phyloP scores from a whole-genome alignment of 1,139 yeast genomes.

The Geotrichum aggregatum region DNA sequence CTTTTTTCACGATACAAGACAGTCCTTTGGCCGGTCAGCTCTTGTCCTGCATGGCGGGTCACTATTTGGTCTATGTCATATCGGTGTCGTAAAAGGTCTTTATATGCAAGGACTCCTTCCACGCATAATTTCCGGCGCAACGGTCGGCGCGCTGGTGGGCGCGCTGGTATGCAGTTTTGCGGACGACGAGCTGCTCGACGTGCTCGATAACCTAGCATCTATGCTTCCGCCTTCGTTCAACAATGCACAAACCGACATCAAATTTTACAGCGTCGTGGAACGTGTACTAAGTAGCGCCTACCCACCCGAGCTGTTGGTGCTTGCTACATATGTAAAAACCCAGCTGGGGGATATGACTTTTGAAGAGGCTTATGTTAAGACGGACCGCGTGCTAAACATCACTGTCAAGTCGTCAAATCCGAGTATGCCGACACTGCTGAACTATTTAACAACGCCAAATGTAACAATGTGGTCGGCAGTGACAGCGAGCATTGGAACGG shows the following conservation, averaged over 20 bases:
- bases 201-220: slow-evolving; percentile 42
- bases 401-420: slow-evolving; percentile 62
- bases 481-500: slow-evolving; percentile 64
- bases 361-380: slow-evolving; percentile 81
- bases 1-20: slow-evolving; percentile 85
- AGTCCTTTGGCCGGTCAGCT: slow-evolving; percentile 87
- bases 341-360: slow-evolving; percentile 83
- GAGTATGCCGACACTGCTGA: slow-evolving; percentile 63
- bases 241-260: slow-evolving; percentile 28
- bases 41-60: slow-evolving; percentile 91
- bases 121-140: slow-evolving; percentile 83
- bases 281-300: slow-evolving; percentile 58
- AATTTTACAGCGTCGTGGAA: slow-evolving; percentile 34
- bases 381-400: slow-evolving; percentile 75
- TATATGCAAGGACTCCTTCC: slow-evolving; percentile 73
- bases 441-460: slow-evolving; percentile 88
- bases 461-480: slow-evolving; percentile 82
- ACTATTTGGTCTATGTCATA: slow-evolving; percentile 83
- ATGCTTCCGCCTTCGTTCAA: slow-evolving; percentile 45
- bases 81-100: slow-evolving; percentile 85
- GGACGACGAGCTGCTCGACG: slow-evolving; percentile 48
- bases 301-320: slow-evolving; percentile 76
- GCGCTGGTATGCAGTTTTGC: slow-evolving; percentile 70
- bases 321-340: slow-evolving; percentile 71
- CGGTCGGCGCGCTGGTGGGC: slow-evolving; percentile 92